phyloP scores from a whole-genome alignment of 192 early-diverging fungal genomes.

The Podila epigama region DNA sequence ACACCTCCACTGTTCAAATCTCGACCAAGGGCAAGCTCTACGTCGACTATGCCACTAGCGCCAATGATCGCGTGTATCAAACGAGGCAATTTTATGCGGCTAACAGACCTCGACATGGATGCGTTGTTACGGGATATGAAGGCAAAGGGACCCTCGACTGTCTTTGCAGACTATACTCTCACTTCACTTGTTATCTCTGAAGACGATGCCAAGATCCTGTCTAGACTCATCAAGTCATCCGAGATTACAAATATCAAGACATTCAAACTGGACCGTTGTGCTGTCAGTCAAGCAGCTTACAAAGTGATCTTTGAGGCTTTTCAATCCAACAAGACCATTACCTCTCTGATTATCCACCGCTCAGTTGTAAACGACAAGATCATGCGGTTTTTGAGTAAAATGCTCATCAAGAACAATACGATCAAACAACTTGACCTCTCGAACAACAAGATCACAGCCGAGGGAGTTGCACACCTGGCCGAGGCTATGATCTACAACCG shows the following conservation, averaged over 20 bases:
- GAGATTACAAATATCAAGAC: slow-evolving; percentile 34
- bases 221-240: slow-evolving; percentile 25
- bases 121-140: slow-evolving; percentile 11
- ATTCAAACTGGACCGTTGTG: slow-evolving; percentile 24
- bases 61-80: slow-evolving; percentile 19
- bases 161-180: slow-evolving; percentile 18
- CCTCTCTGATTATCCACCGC: slow-evolving; percentile 27
- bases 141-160: slow-evolving; percentile 31
- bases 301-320: slow-evolving; percentile 32
- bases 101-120: slow-evolving; percentile 25
- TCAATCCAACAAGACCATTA: slow-evolving; percentile 32
- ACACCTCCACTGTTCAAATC: background rate
- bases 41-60: background rate
- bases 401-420: slow-evolving; percentile 19
- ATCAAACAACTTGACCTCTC: slow-evolving; percentile 39
- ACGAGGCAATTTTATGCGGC: slow-evolving; percentile 24
- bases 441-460: slow-evolving; percentile 32
- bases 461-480: slow-evolving; percentile 17
- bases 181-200: slow-evolving; percentile 17
- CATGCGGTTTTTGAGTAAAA: slow-evolving; percentile 34
- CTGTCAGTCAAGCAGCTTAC: slow-evolving; percentile 32
- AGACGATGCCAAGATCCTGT: slow-evolving; percentile 28
- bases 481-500: slow-evolving; percentile 25
- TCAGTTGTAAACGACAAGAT: slow-evolving; percentile 51
- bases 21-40: background rate